These are phyloP conservation scores for Eucalyptus caleyi DNA, from an alignment of 345 rosid species.

Conservation along the genomic window DNA sequence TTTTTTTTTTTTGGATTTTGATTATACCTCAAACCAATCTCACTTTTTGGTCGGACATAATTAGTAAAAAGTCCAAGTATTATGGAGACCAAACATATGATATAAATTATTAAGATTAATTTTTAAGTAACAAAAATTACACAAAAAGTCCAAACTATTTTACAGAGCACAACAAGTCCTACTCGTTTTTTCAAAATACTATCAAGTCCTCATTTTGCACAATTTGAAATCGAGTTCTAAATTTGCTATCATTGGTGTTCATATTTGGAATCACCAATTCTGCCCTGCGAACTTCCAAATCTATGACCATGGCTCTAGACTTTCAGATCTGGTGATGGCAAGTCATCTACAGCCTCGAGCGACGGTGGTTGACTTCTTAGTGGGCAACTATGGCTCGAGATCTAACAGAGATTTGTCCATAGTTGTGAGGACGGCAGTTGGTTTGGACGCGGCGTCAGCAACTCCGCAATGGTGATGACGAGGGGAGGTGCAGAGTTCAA, in stretches of 20 bases:
- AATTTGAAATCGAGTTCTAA: not conserved
- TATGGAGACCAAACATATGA: not conserved
- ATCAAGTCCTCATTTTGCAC: not conserved
- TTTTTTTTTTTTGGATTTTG: too few species aligned
- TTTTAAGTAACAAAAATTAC: too few species aligned
- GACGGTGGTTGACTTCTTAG: accelerated
- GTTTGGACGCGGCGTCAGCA: too few species aligned
- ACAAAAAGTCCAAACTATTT: not conserved
- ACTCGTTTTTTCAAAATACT: accelerated
- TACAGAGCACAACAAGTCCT: not conserved
- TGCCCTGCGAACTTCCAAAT: not conserved
- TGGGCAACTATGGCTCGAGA: too few species aligned
- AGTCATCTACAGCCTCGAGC: too few species aligned
- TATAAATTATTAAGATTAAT: too few species aligned
- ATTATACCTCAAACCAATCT: not conserved
- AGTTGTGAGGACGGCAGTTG: accelerated
- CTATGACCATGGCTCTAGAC: not conserved
- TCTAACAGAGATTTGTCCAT: too few species aligned
- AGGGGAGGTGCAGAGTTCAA: too few species aligned
- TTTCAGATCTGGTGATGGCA: not conserved
- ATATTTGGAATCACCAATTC: not conserved
- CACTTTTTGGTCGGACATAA: not conserved
- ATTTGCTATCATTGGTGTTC: not conserved
- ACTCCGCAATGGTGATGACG: accelerated
- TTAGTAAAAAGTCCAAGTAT: not conserved